phyloP scores from a whole-genome alignment of 2,329 filamentous ascomycete species.

The Colletotrichum orchidophilum region DNA sequence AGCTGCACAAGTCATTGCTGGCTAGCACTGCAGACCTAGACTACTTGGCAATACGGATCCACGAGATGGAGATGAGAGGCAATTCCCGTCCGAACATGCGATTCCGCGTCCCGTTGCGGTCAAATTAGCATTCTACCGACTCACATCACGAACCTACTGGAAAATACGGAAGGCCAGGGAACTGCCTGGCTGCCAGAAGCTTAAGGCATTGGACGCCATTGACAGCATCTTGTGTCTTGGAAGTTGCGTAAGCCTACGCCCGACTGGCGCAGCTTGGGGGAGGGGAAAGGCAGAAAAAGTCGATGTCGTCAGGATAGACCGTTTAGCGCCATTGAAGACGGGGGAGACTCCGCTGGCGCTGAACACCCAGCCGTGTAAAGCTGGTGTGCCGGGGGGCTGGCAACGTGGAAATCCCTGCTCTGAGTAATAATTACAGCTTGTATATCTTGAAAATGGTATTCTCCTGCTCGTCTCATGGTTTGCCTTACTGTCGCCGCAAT shows the following conservation, averaged over 20 bases:
- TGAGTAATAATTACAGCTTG: neutral
- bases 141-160: neutral
- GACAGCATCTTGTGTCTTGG: conserved; percentile 24
- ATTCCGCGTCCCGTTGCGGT: neutral
- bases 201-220: conserved; percentile 11
- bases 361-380: neutral
- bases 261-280: neutral
- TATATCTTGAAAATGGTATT: neutral
- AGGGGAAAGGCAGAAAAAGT: conserved; percentile 11
- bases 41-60: neutral
- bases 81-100: neutral
- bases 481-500: neutral
- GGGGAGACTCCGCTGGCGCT: conserved; percentile 24
- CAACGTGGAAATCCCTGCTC: neutral
- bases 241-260: conserved; percentile 28
- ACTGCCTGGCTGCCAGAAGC: neutral
- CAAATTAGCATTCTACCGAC: conserved; percentile 7
- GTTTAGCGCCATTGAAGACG: conserved; percentile 24
- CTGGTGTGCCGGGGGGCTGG: neutral
- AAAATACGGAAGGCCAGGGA: conserved; percentile 3
- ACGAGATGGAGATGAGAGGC: neutral
- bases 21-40: neutral
- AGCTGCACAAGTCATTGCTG: neutral
- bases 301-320: conserved; percentile 34
- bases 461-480: neutral